Evolutionary conservation across 768 basidiomycete genomes (phyloP), one percentile per base, ranked within the genome.

Genomic region (Boletus reticulatus): DNA sequence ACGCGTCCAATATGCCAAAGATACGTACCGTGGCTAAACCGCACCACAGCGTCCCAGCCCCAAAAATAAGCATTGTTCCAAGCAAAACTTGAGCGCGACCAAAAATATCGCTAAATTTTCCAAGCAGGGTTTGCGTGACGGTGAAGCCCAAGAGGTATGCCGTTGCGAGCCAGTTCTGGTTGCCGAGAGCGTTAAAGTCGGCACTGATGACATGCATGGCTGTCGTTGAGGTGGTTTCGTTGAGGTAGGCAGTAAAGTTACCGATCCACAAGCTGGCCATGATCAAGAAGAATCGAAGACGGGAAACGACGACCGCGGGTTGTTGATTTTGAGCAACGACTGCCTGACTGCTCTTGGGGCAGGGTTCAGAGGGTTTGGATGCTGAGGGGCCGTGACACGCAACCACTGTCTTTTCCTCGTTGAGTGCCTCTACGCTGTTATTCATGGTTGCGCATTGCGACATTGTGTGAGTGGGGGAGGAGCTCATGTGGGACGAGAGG

Each of bases 101-200:
- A 53, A 72, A 72, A 9, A 72, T 69, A 29, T 72, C 71, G 41
- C 73, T 70, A 50, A 72, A 73, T 36, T 61, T 67, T 52, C 71
- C 71, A 11, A 72, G 71, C 1, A 72, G 55, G 0, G 67, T 72
- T 44, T 72, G 71, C 0, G 73, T 72, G 58, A 74, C 73, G 42
- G 73, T 72, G 43, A 72, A 72, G 29, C 71, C 71, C 61, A 72
- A 52, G 55, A 72, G 57, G 55, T 72, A 72, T 5, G 71, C 67
- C 0, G 71, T 72, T 3, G 71, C 71, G 34, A 72, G 60, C 71
- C 71, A 72, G 48, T 72, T 72, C 24, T 72, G 71, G 61, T 68
- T 72, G 1, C 72, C 48, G 20, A 73, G 63, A 9, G 59, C 63
- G 12, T 57, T 22, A 36, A 72, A 70, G 27, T 72, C 61, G 17